Conservation (phyloP, 371 early-diverging fungal species). For the Mortierella sp. region DNA sequence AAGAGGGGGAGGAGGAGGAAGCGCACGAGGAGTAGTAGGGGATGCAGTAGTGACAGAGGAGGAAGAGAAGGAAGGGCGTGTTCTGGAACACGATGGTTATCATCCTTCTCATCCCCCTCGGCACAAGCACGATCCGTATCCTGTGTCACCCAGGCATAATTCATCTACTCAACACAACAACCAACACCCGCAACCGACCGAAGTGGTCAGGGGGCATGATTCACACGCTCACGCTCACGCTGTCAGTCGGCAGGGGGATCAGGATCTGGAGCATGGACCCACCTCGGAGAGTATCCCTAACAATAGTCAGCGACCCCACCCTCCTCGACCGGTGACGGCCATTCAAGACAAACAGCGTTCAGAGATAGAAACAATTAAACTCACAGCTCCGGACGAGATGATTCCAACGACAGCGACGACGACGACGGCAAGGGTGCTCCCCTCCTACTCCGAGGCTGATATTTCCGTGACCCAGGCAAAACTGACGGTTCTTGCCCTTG, state of each 20-base stretch:
- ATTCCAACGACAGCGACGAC: background rate
- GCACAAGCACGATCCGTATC: constrained; percentile 14
- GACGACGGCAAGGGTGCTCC: background rate
- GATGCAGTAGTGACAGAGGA: background rate
- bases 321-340: background rate
- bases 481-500: background rate
- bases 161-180: constrained; percentile 2
- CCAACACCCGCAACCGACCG: constrained; percentile 4
- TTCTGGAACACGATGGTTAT: background rate
- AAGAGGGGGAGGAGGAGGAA: constrained; percentile 4
- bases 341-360: background rate
- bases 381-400: background rate
- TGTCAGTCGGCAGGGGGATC: constrained; percentile 10
- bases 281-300: constrained; percentile 30
- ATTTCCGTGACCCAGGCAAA: background rate
- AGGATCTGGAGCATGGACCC: constrained; percentile 15
- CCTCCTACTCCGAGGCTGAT: background rate
- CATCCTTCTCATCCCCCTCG: constrained; percentile 5
- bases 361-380: background rate
- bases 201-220: background rate
- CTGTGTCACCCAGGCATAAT: background rate
- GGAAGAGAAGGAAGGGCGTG: background rate
- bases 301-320: background rate
- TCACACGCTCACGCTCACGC: background rate
- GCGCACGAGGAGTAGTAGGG: constrained; percentile 1